Base-by-base conservation (phyloP, 192 early-diverging fungal species). In the Diversispora eburnea region DNA sequence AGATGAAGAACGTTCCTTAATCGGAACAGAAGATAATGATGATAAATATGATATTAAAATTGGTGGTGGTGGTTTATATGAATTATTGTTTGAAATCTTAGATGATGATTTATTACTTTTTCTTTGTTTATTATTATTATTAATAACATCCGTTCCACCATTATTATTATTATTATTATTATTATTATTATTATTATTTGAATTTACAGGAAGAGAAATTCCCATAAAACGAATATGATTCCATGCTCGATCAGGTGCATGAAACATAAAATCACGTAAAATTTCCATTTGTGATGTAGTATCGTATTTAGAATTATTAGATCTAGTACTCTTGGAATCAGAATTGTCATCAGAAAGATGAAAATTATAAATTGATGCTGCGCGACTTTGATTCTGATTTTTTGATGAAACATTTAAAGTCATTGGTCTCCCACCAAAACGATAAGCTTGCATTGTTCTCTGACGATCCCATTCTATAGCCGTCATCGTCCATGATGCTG, bases 381-480 rank as follows among this genome's bases (percentile, higher is more conserved):
- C 42, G 47, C 69, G 69, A 71, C 43, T 70, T 56, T 39, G 22
- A 8, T 25, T 43, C 3, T 15, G 6, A 20, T n/a, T 9, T 58
- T 58, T 70, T 10, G 13, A 17, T 5, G 68, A 54, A n/a, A 54
- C 10, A 57, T 70, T 70, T 12, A 41, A 54, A 42, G 51, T 43
- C 54, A 54, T 61, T 42, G 69, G 42, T 60, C 69, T 22, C 15
- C 55, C 43, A 47, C 69, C 72, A 73, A 73, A 73, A 64, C 48
- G 52, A 73, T 73, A 73, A 49, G 72, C 47, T 51, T 64, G 60
- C 72, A 73, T 73, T 49, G 62, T 73, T 64, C 72, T 62, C 52
- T 73, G 72, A 49, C 72, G 72, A 73, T 73, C 72, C 72, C 72
- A 73, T 64, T 73, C 72, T 13, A 73, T 73, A 20, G 54, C 72